Percentiles rank a stretch among this genome's conserved stretches.
Conservation (phyloP, 129 eudicot genomes). For the Calendula officinalis region DNA sequence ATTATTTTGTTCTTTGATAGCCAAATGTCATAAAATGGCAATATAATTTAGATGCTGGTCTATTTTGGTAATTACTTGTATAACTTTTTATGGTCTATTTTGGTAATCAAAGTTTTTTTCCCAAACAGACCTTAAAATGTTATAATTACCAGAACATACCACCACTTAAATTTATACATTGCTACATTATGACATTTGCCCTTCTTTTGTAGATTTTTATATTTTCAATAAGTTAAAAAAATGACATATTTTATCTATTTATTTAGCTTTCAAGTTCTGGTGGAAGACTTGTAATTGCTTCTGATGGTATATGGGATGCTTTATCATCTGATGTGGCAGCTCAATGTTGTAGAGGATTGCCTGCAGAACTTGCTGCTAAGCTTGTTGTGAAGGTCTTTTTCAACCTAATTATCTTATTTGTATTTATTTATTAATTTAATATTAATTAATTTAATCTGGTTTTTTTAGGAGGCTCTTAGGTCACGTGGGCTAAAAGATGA, state of each 20-base stretch:
- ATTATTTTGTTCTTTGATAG: background rate
- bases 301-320: constrained; percentile 94
- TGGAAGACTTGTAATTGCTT: constrained; percentile 84
- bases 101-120: background rate
- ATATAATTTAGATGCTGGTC: background rate
- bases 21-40: background rate
- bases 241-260: background rate
- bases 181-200: background rate
- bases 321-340: constrained; percentile 68
- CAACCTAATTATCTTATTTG: background rate
- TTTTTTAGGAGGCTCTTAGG: constrained; percentile 67
- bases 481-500: constrained; percentile 76
- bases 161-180: background rate
- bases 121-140: background rate
- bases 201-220: background rate
- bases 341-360: constrained; percentile 69
- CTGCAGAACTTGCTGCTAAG: constrained; percentile 84
- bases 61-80: background rate
- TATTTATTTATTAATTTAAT: background rate
- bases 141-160: no score
- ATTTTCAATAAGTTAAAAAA: background rate
- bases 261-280: constrained; percentile 61
- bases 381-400: constrained; percentile 71
- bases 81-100: background rate
- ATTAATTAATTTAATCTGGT: background rate